Evolutionary conservation across 352 stramenopile species (phyloP).

Genomic region (Pythium folliculosum): DNA sequence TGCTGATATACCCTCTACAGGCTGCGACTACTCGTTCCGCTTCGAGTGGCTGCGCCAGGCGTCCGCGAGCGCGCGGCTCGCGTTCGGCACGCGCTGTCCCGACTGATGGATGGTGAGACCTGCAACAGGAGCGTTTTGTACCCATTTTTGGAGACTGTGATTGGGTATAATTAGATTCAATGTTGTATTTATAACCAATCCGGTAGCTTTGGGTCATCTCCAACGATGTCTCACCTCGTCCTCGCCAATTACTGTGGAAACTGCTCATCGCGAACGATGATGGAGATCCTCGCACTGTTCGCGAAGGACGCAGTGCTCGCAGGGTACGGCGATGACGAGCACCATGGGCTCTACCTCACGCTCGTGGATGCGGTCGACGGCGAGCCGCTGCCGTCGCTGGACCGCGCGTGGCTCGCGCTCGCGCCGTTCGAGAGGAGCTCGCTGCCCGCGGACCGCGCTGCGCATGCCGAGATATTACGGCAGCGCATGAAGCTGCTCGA

Average conservation of each 20-base stretch:
- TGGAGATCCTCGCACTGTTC: neutral
- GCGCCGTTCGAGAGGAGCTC: neutral
- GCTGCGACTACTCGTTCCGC: conserved; percentile 23
- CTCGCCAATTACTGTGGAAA: no score
- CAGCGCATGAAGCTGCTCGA: conserved; percentile 6
- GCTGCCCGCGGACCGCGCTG: neutral
- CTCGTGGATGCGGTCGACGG: neutral
- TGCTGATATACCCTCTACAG: neutral
- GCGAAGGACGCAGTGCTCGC: neutral
- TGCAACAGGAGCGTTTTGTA: neutral
- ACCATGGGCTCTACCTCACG: neutral
- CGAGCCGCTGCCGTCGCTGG: neutral
- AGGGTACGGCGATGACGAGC: neutral
- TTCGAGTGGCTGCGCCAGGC: conserved; percentile 21
- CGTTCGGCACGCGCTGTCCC: neutral
- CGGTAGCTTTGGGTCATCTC: neutral
- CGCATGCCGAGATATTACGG: neutral
- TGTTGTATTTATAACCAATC: neutral
- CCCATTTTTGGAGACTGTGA: neutral
- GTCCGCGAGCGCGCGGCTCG: neutral
- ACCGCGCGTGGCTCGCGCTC: conserved; percentile 3
- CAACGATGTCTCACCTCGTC: neutral
- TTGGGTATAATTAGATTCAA: no score
- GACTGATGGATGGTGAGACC: neutral
- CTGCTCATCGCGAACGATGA: no score